Evolutionary conservation across 2,329 filamentous ascomycete genomes (phyloP), one percentile per base, ranked within the genome.

Genomic region (Diaporthe batatas): DNA sequence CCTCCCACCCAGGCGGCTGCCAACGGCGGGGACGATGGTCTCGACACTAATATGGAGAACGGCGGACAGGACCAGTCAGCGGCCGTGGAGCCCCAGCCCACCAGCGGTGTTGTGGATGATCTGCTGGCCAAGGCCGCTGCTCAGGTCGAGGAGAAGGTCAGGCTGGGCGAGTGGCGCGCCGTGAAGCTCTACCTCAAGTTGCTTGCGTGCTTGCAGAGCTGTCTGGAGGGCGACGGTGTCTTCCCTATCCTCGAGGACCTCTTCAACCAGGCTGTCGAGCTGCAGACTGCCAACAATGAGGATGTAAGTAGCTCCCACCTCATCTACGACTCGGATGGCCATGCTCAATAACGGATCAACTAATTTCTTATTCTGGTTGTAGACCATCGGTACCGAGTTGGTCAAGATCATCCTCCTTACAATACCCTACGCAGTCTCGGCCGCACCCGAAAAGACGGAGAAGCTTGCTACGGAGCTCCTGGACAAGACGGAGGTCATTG

Each of bases 381-480:
- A 91, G 89, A 91, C 89, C 0, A 89, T 92, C 75, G 90, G 90
- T 64, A 91, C 97, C 54, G 96, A 98, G 84, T 89, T 99, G 44
- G 95, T 98, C 81, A 98, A 98, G 84, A 95, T 98, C 77, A 98
- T 99, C 76, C 90, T 98, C 57, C 90, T 98, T 64, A 98, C 96
- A 0, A 93, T 99, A 73, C 96, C 96, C 0, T 99, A 98, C 81
- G 87, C 94, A 70, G 91, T 98, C 88, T 90, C 92, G 12, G 91
- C 93, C 3, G 90, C 92, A 0, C 92, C 93, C 4, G 90, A 91
- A 65, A 91, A 93, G 79, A 90, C 92, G 77, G 88, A 93, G 76
- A 93, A 93, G 79, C 58, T 67, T 44, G 95, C 94, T 2, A 87
- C 89, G 1, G 91, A 93, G 59, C 86, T 98, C 69, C 91, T 99